Evolutionary conservation across 2,329 filamentous ascomycete genomes (phyloP).

Genomic region (Xylaria arbuscula): DNA sequence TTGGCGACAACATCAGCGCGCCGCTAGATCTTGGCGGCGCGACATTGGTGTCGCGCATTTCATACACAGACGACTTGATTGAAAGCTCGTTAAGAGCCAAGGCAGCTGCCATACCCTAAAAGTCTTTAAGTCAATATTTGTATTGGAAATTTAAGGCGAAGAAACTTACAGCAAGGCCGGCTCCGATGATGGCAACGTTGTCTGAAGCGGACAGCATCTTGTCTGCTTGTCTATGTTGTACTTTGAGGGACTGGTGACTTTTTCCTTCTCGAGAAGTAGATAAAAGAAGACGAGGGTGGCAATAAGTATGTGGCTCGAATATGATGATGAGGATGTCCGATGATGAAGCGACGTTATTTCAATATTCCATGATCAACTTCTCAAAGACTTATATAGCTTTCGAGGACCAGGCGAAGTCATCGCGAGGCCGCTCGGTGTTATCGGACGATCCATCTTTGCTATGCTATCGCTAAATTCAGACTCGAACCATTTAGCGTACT

Average conservation of each 20-base stretch:
- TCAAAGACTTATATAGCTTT: neutral
- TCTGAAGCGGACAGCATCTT: conserved; percentile 18
- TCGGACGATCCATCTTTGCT: neutral
- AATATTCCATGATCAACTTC: neutral
- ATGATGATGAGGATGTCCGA: neutral
- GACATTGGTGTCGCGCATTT: conserved; percentile 50
- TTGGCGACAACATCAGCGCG: conserved; percentile 69
- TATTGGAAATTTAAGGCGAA: neutral
- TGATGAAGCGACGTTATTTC: neutral
- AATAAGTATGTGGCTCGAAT: neutral
- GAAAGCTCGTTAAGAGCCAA: conserved; percentile 63
- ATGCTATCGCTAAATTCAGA: neutral
- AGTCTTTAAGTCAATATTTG: neutral
- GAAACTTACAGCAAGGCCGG: conserved; percentile 33
- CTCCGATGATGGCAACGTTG: conserved; percentile 38
- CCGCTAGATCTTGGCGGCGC: conserved; percentile 60
- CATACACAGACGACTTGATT: conserved; percentile 60
- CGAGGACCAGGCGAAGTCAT: neutral
- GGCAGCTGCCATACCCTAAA: conserved; percentile 62
- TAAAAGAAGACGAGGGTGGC: neutral
- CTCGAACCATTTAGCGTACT: neutral
- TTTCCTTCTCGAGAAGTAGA: neutral
- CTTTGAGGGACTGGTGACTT: too few relatives aligned
- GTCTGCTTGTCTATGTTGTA: neutral
- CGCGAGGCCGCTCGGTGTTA: neutral